These are phyloP conservation scores for Sordariomycetes sp. DNA, from an alignment of 2,329 filamentous ascomycete genomes.

Conservation along the genomic window DNA sequence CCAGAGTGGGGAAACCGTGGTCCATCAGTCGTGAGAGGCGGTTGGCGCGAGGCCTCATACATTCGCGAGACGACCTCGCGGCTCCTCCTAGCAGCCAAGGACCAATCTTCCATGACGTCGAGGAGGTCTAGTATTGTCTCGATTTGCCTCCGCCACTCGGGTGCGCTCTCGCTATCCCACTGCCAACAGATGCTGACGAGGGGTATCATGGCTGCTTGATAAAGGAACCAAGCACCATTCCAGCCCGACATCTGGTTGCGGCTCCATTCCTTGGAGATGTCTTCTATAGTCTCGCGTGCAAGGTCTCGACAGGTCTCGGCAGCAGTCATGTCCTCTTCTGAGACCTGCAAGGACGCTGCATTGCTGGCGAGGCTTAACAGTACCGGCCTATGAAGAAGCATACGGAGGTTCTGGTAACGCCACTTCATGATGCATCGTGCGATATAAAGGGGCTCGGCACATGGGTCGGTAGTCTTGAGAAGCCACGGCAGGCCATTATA, in stretches of 20 bases:
- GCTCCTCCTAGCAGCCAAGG: constrained; percentile 46
- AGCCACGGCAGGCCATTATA: constrained; percentile 57
- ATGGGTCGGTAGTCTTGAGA: constrained; percentile 49
- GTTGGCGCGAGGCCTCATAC: constrained; percentile 40
- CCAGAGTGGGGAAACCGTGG: constrained; percentile 15
- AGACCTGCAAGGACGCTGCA: constrained; percentile 29
- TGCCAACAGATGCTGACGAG: constrained; percentile 65
- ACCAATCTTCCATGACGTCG: constrained; percentile 52
- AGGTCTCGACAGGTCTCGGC: constrained; percentile 57
- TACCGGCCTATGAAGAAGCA: constrained; percentile 62
- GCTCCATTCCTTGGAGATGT: constrained; percentile 57
- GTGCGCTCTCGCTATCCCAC: constrained; percentile 30
- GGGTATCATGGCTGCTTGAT: constrained; percentile 69
- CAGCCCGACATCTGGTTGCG: constrained; percentile 66
- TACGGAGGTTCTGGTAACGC: constrained; percentile 67
- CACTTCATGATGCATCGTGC: constrained; percentile 68
- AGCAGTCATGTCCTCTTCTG: constrained; percentile 51
- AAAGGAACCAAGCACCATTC: constrained; percentile 74
- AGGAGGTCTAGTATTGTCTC: constrained; percentile 46
- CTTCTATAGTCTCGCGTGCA: constrained; percentile 57
- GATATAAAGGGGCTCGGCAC: constrained; percentile 56
- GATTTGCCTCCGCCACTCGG: constrained; percentile 42
- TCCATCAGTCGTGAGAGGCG: constrained; percentile 17
- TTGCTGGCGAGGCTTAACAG: constrained; percentile 52
- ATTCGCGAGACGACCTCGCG: constrained; percentile 51